Evolutionary conservation across 495 filamentous ascomycete genomes (phyloP), one percentile per base, ranked within the genome.

Genomic region (Monascus purpureus): DNA sequence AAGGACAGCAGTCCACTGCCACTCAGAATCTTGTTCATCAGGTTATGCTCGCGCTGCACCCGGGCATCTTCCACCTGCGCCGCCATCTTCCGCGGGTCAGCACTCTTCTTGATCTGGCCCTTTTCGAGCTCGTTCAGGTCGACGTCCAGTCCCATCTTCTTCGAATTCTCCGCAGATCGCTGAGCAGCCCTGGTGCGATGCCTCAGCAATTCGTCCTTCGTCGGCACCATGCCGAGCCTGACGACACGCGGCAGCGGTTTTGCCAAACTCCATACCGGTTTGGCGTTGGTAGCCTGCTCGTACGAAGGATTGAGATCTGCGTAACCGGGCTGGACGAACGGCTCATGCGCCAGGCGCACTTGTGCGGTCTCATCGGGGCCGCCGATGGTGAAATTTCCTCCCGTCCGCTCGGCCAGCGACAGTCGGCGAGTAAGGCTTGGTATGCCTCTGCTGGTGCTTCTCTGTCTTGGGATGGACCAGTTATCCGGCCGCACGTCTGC

Each of bases 211-310:
- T 59, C 51, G 1, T 57, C 54, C 25, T 53, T 57, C 6, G 49
- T 61, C 3, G 55, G 55, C 13, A 61, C 53, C 59, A 63, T 67
- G 12, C 47, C 53, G 27, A 62, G 46, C 15, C 66, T 51, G 31
- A 67, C 54, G 9, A 63, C 55, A 36, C 55, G 61, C 3, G 65
- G 68, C 14, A 71, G 35, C 2, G 66, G 63, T 37, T 61, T 63
- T 2, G 63, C 60, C 27, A 70, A 38, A 46, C 57, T 57, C 51
- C 57, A 72, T 11, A 70, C 50, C 0, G 67, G 67, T 38, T 58
- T 61, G 6, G 46, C 40, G 18, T 59, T 59, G 17, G 40, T 36
- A 0, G 52, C 30, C 18, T 61, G 53, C 11, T 62, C 57, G 36
- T 69, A 63, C 16, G 47, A 49, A 1, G 64, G 63, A 33, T 71